Base-by-base conservation (phyloP, 106 monocot species). In the Allium sativum region DNA sequence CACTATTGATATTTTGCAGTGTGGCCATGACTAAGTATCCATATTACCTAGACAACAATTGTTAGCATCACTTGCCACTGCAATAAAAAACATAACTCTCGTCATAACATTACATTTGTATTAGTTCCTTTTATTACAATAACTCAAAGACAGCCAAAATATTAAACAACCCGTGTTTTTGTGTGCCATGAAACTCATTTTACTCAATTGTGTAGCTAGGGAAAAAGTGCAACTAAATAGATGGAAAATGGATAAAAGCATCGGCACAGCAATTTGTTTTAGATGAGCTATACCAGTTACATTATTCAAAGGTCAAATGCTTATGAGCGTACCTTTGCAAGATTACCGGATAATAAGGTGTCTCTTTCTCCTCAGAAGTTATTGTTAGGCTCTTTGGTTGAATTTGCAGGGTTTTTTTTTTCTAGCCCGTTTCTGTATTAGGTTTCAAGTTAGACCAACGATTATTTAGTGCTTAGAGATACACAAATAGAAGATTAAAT, bases 381-480 rank as follows among this genome's bases (percentile, higher is more conserved):
- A 56, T 50, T 86, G 78, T 63, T 86, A 81, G 85, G 78, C 85
- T 1, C 19, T 75, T 41, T 81, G 85, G 85, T 70, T 86, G n/a
- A 78, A 81, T 47, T 44, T 81, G 48, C 85, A 86, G 84, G 84
- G n/a, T n/a, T 77, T 42, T 16, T 41, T 40, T 41, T 42, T 2
- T 4, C 31, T 12, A 42, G 13, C 13, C 7, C 3, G 18, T 55
- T 10, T 12, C 19, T 8, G 1, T 9, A 3, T 55, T 18, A 7
- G 10, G n/a, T n/a, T n/a, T n/a, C n/a, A n/a, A n/a, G n/a, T n/a
- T n/a, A n/a, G n/a, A n/a, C n/a, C n/a, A n/a, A n/a, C n/a, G n/a
- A n/a, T n/a, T n/a, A n/a, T n/a, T n/a, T n/a, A n/a, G n/a, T n/a
- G n/a, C n/a, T n/a, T n/a, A n/a, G n/a, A n/a, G n/a, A n/a, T n/a